Evolutionary conservation across 257 asterid species (phyloP).

Genomic region (Orobanche coerulescens): DNA sequence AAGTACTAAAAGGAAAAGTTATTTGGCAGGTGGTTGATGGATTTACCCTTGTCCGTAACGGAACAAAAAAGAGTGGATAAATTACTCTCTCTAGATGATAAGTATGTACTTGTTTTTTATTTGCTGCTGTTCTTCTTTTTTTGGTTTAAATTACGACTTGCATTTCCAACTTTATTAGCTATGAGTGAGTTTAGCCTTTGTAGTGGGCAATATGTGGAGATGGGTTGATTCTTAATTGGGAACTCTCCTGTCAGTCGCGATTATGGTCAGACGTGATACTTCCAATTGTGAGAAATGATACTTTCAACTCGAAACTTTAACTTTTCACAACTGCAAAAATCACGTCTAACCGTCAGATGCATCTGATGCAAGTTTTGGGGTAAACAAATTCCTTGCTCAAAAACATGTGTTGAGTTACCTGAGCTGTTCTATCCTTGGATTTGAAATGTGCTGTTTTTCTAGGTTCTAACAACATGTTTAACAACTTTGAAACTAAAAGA

Average conservation of each 20-base stretch:
- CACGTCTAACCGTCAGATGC: too few relatives aligned
- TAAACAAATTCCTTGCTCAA: not conserved
- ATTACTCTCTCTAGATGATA: constrained; percentile 36
- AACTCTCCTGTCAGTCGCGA: constrained; percentile 29
- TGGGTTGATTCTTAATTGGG: constrained; percentile 28
- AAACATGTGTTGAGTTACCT: not conserved
- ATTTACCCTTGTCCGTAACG: constrained; percentile 32
- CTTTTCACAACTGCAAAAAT: too few relatives aligned
- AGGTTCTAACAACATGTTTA: not conserved
- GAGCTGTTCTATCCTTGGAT: not conserved
- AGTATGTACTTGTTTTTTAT: constrained; percentile 35
- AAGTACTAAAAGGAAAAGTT: not conserved
- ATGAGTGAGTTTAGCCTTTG: constrained; percentile 27
- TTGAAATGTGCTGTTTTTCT: not conserved
- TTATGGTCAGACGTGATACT: too few relatives aligned
- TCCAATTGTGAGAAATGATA: too few relatives aligned
- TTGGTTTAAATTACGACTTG: constrained; percentile 13
- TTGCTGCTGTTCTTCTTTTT: not conserved
- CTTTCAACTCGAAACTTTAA: too few relatives aligned
- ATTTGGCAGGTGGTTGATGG: constrained; percentile 69
- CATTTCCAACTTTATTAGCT: constrained; percentile 13
- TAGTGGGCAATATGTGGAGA: constrained; percentile 20
- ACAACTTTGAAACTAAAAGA: too few relatives aligned
- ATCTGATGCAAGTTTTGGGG: too few relatives aligned
- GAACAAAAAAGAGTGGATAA: constrained; percentile 39